phyloP scores from a whole-genome alignment of 1,139 yeast genomes.

The Yamadazyma jaroonii region DNA sequence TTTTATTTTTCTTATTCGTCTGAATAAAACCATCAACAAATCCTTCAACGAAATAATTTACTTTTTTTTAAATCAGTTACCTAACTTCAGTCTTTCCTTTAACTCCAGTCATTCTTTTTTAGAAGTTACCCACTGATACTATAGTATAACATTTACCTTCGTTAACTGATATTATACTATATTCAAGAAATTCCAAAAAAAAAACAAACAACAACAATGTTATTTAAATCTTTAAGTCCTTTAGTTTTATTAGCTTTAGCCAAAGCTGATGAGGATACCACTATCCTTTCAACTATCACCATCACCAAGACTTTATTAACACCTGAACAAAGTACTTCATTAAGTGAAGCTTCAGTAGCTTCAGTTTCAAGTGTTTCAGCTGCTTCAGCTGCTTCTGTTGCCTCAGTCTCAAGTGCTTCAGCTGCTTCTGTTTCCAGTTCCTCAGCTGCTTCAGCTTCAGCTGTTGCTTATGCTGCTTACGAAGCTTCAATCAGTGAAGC shows the following conservation, averaged over 20 bases:
- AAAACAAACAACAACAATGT: constrained; percentile 19
- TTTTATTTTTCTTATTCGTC: too few species aligned
- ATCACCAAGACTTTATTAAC: constrained; percentile 42
- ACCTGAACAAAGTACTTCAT: constrained; percentile 37
- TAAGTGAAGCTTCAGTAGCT: constrained; percentile 20
- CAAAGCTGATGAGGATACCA: constrained; percentile 38
- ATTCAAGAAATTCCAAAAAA: not conserved
- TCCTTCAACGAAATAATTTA: constrained; percentile 2
- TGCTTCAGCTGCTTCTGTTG: constrained; percentile 16
- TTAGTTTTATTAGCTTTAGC: constrained; percentile 27
- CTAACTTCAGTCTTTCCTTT: constrained; percentile 27
- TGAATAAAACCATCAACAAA: constrained; percentile 10
- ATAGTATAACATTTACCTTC: not conserved
- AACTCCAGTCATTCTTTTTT: constrained; percentile 6
- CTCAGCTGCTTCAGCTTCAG: constrained; percentile 12
- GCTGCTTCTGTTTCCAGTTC: constrained; percentile 19
- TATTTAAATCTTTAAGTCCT: constrained; percentile 23
- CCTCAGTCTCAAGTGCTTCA: constrained; percentile 17
- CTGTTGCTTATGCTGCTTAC: constrained; percentile 15
- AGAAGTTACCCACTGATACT: not conserved
- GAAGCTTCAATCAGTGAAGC: not conserved
- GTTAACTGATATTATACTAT: not conserved
- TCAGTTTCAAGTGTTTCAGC: constrained; percentile 19
- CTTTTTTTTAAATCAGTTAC: constrained; percentile 3
- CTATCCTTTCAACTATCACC: constrained; percentile 40